Conservation (phyloP, 2,329 filamentous ascomycete genomes). For the Dactylellina haptotyla region DNA sequence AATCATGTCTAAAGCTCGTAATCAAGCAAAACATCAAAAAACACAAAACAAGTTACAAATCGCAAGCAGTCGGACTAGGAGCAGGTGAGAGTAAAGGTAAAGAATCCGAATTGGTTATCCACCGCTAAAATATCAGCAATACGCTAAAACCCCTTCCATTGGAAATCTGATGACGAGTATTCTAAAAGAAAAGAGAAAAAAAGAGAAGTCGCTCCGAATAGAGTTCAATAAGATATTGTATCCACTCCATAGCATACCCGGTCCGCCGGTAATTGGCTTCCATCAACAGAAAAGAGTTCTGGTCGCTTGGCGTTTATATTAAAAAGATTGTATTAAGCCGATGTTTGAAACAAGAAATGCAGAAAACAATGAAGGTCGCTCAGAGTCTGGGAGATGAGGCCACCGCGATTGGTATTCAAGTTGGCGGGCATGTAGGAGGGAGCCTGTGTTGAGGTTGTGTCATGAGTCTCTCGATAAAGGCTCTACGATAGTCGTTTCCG, state of each 20-base stretch:
- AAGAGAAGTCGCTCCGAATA: no score
- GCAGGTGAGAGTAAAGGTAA: constrained; percentile 14
- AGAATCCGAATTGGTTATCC: constrained; percentile 18
- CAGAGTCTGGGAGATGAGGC: constrained; percentile 5
- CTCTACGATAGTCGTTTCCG: constrained; percentile 15
- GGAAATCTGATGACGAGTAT: no score
- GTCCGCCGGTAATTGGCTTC: no score
- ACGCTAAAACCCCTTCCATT: no score
- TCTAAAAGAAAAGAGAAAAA: constrained; percentile 1
- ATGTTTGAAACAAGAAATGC: constrained; percentile 28
- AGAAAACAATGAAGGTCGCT: constrained; percentile 18
- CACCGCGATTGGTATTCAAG: constrained; percentile 9
- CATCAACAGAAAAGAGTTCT: constrained; percentile 20
- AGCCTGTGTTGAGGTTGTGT: constrained; percentile 34
- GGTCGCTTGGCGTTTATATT: constrained; percentile 27
- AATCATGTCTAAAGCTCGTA: constrained; percentile 55
- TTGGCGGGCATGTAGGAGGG: constrained; percentile 43
- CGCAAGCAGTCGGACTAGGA: constrained; percentile 15
- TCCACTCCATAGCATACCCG: no score
- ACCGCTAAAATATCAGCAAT: constrained; percentile 47
- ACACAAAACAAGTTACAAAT: constrained; percentile 3
- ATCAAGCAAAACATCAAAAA: constrained; percentile 31
- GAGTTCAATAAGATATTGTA: background rate
- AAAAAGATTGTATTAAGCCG: constrained; percentile 37
- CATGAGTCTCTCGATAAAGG: constrained; percentile 30